Evolutionary conservation across 2,329 filamentous ascomycete genomes (phyloP).

Genomic region (Neofusicoccum umdonicola): DNA sequence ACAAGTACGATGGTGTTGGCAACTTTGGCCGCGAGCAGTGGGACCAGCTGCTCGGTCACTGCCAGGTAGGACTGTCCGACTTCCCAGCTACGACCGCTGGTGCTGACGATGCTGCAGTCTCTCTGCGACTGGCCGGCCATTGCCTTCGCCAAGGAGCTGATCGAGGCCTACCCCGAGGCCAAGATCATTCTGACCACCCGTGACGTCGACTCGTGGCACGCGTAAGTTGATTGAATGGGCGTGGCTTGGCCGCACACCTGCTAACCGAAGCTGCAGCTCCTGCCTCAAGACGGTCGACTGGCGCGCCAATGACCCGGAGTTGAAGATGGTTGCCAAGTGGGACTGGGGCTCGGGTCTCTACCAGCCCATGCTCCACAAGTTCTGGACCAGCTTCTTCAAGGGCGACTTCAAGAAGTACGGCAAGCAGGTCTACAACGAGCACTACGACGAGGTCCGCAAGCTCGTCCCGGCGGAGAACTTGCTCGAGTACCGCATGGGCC

Average conservation of each 20-base stretch:
- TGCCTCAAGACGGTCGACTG: conserved; percentile 25
- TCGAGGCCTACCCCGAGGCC: conserved; percentile 33
- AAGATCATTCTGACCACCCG: conserved; percentile 35
- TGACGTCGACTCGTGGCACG: conserved; percentile 30
- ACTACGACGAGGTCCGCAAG: conserved; percentile 27
- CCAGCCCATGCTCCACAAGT: conserved; percentile 67
- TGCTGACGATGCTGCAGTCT: conserved; percentile 11
- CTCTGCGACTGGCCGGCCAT: conserved; percentile 30
- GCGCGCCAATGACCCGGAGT: conserved; percentile 25
- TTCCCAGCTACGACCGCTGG: not conserved
- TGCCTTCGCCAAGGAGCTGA: conserved; percentile 29
- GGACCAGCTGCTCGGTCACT: conserved; percentile 47
- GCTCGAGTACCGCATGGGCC: conserved; percentile 28
- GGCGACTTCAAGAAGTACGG: conserved; percentile 60
- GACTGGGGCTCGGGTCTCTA: conserved; percentile 42
- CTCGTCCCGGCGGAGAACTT: conserved; percentile 25
- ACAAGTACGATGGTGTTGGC: conserved; percentile 61
- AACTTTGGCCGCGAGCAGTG: conserved; percentile 41
- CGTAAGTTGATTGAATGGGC: conserved; percentile 21
- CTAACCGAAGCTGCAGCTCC: conserved; percentile 24
- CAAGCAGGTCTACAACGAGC: conserved; percentile 24
- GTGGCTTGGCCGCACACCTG: conserved; percentile 20
- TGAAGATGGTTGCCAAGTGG: conserved; percentile 27
- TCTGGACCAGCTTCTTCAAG: conserved; percentile 67
- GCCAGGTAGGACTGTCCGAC: conserved; percentile 27